Evolutionary conservation across 257 asterid genomes (phyloP).

Genomic region (Nyctanthes arbortristis): DNA sequence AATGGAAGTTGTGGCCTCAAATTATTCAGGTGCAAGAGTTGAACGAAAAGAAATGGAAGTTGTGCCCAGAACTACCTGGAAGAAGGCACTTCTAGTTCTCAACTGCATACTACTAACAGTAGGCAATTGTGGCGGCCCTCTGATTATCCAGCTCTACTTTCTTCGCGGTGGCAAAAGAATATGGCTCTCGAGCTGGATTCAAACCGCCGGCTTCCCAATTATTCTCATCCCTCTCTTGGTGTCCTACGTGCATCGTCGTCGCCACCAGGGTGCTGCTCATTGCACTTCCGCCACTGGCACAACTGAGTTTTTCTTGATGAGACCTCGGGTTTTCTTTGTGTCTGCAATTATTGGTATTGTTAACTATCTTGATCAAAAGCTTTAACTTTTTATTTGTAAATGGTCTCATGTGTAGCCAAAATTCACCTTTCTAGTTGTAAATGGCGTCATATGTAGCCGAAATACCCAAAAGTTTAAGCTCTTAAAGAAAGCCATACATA

Average conservation of each 20-base stretch:
- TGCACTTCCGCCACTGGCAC: not conserved
- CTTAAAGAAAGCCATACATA: not conserved
- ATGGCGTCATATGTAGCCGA: no score
- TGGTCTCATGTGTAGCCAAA: no score
- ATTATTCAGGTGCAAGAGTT: not conserved
- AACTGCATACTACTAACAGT: not conserved
- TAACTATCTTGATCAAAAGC: not conserved
- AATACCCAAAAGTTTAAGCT: not conserved
- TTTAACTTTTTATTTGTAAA: no score
- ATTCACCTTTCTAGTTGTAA: no score
- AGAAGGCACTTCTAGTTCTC: not conserved
- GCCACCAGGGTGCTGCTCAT: not conserved
- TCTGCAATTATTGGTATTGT: slow-evolving; percentile 6
- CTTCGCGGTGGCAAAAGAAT: slow-evolving; percentile 14
- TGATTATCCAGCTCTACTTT: slow-evolving; percentile 17
- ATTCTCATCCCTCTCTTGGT: slow-evolving; percentile 4
- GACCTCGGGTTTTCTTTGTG: slow-evolving; percentile 10
- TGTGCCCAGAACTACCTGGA: not conserved
- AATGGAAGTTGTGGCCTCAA: no score
- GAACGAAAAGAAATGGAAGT: not conserved
- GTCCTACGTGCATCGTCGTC: not conserved
- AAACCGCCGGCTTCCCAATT: slow-evolving; percentile 19
- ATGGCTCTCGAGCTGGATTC: slow-evolving; percentile 17
- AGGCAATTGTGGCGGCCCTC: slow-evolving; percentile 18
- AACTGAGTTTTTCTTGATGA: not conserved